Evolutionary conservation across 768 basidiomycete species (phyloP), one percentile per base, ranked within the genome.

Genomic region (Polyporus arcularius): DNA sequence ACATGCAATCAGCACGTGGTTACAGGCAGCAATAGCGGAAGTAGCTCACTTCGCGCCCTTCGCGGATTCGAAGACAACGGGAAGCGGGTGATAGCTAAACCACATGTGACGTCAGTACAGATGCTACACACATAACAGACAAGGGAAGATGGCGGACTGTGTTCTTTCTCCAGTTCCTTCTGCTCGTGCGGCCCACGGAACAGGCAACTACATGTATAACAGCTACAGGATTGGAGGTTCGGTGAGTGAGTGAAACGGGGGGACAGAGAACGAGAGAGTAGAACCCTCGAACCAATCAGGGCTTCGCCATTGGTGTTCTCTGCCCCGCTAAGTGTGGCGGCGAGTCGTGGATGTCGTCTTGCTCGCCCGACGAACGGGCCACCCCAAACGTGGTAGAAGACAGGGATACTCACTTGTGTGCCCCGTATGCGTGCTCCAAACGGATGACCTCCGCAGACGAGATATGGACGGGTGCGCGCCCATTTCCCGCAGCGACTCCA

Each of bases 11-110:
- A 55, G 53, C 7, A 30, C 35, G 15, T 31, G 39, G 35, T 56
- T 58, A 48, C 66, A 64, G 60, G 62, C 60, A 45, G 40, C n/a
- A 41, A 57, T 26, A 49, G 72, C 79, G 64, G 73, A 81, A 80
- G 73, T 48, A 55, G 79, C 90, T 83, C 81, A 94, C 92, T 87
- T 91, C 28, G 92, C 94, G 45, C 96, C 97, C 63, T 84, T 83
- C 21, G 91, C 96, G 47, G 85, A 83, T 65, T 97, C 94, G 69
- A 98, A 96, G 52, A 97, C 96, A 62, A 97, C 85, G 9, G 96
- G 96, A 9, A 98, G 78, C 0, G 97, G 96, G 72, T 97, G 94
- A 73, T 98, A 98, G 77, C 96, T 98, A 76, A 71, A 30, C 56
- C 45, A 61, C 52, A 54, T 30, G 52, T 52, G 43, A 62, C 54